Conservation (phyloP, 2,329 filamentous ascomycete species). For the Allantophomopsis lycopodina region DNA sequence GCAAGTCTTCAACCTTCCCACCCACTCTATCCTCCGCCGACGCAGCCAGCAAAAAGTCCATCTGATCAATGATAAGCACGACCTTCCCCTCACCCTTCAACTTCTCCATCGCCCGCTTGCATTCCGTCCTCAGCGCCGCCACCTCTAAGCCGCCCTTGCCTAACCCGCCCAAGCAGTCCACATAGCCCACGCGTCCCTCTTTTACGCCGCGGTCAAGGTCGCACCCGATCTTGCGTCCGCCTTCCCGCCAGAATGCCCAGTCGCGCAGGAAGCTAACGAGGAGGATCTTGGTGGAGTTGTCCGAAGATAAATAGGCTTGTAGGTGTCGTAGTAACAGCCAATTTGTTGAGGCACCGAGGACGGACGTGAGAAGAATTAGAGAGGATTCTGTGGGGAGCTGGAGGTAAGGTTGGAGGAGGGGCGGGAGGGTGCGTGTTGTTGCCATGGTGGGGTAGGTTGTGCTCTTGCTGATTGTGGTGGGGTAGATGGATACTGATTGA, state of each 20-base stretch:
- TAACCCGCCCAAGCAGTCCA: not conserved
- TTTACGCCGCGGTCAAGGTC: conserved; percentile 5
- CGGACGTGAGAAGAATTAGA: conserved; percentile 53
- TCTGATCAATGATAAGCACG: conserved; percentile 51
- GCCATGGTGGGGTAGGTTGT: conserved; percentile 8
- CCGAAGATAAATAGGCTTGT: conserved; percentile 12
- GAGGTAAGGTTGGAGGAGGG: conserved; percentile 51
- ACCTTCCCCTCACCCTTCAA: conserved; percentile 20
- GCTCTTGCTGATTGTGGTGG: too few relatives aligned
- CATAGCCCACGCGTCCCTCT: not conserved
- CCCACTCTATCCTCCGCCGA: conserved; percentile 29
- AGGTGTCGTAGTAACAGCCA: conserved; percentile 50
- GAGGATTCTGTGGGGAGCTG: conserved; percentile 40
- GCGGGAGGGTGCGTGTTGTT: conserved; percentile 25
- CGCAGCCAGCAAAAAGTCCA: conserved; percentile 50
- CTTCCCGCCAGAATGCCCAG: conserved; percentile 63
- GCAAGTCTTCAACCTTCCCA: conserved; percentile 35
- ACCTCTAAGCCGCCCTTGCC: too few relatives aligned
- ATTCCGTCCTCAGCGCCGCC: too few relatives aligned
- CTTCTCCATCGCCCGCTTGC: conserved; percentile 4
- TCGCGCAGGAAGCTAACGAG: conserved; percentile 77
- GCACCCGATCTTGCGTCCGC: conserved; percentile 35
- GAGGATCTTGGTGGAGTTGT: conserved; percentile 37
- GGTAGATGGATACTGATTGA: too few relatives aligned
- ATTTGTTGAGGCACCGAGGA: conserved; percentile 49